Conservation (phyloP, 495 filamentous ascomycete genomes). For the Talaromyces thailandensis region DNA sequence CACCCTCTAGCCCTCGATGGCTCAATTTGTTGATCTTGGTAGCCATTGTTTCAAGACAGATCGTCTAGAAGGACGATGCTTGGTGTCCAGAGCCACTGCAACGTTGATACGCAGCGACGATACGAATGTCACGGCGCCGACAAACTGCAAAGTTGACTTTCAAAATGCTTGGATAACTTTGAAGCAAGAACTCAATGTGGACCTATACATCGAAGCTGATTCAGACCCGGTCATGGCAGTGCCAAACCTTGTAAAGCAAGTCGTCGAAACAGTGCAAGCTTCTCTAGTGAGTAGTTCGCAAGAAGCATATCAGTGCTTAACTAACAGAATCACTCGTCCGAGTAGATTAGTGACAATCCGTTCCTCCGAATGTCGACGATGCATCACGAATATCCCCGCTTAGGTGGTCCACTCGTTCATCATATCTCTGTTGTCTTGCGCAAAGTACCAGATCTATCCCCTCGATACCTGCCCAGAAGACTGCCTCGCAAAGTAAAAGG, state of each 20-base stretch:
- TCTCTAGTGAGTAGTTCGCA: neutral
- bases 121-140: neutral
- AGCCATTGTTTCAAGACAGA: neutral
- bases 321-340: neutral
- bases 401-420: neutral
- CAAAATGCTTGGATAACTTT: neutral
- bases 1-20: neutral
- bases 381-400: neutral
- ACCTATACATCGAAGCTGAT: neutral
- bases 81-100: conserved; percentile 2
- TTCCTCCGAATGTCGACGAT: neutral
- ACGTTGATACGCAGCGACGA: neutral
- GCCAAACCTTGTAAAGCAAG: neutral
- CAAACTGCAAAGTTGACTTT: neutral
- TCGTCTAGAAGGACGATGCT: neutral
- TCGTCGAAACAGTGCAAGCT: neutral
- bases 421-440: neutral
- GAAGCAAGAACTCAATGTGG: neutral
- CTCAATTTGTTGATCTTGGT: conserved; percentile 3
- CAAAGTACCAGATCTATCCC: neutral
- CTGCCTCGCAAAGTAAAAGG: neutral
- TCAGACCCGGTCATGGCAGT: neutral
- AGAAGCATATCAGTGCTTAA: neutral
- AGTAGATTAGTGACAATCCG: neutral
- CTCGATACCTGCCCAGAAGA: neutral